Evolutionary conservation across 805 yeast species (phyloP), one percentile per base, ranked within the genome.

Genomic region (Saturnispora gosingensis): DNA sequence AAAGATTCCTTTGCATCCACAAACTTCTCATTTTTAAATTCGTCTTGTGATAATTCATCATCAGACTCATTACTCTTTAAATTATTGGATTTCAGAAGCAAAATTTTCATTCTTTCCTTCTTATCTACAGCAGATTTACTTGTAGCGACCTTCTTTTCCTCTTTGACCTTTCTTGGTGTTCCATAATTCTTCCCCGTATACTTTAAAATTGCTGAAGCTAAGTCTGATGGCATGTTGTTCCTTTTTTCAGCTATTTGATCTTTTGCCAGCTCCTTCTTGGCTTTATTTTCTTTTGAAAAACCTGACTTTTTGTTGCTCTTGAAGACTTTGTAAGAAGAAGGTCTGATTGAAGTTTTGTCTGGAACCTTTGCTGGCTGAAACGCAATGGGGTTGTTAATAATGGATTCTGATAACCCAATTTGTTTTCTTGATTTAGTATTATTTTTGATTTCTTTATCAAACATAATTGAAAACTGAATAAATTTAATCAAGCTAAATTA

Each of bases 291-390:
- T 24, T 47, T 45, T 6, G 42, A 15, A n/a, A 8, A 34, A 11
- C n/a, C 45, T 38, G 42, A 18, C 22, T 11, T 18, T 30, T 56
- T 56, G 46, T 49, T 58, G 58, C 57, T 74, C 47, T 59, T 58
- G 66, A 63, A 77, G 61, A 62, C 56, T 32, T 54, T 72, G 65
- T 81, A 84, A 55, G 72, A 68, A 4, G 76, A 65, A 1, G 81
- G 83, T 60, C 65, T 72, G 46, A 69, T 60, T 18, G 72, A 61
- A 13, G 71, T 70, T 20, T 71, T 67, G 61, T 79, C 85, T 5
- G 81, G 77, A 50, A 68, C 68, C 56, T 73, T 77, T 15, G 87
- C 89, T 4, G 80, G 72, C 50, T 76, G 80, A 65, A 87, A 88
- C 28, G 72, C 72, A 48, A 83, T 63, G 9, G 88, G 89, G 52